A percentile compares a stretch with the other conserved stretches of the same genome.
Evolutionary conservation across 2,329 filamentous ascomycete genomes (phyloP).

Genomic region (Penicillium sp.): DNA sequence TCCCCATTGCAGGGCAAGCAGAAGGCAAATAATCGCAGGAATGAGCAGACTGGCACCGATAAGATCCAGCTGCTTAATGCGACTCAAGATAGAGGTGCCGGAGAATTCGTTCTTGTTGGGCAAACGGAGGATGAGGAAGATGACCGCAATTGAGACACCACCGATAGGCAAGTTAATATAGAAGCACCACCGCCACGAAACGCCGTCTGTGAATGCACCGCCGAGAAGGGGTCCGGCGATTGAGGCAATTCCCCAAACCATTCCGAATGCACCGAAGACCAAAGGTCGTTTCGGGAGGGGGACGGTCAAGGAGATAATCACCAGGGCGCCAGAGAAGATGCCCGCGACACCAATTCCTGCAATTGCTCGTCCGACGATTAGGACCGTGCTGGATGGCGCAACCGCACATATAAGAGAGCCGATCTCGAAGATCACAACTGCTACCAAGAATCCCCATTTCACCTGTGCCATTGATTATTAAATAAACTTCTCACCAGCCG

Average conservation of each 20-base stretch:
- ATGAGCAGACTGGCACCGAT: conserved; percentile 42
- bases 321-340: conserved; percentile 36
- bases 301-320: conserved; percentile 43
- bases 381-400: conserved; percentile 36
- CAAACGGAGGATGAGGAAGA: conserved; percentile 55
- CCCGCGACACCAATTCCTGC: conserved; percentile 42
- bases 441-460: conserved; percentile 38
- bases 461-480: conserved; percentile 13
- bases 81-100: conserved; percentile 3
- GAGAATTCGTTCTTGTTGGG: conserved; percentile 25
- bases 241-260: conserved; percentile 61
- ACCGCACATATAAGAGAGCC: conserved; percentile 38
- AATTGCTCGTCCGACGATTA: conserved; percentile 44
- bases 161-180: conserved; percentile 52
- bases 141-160: conserved; percentile 47
- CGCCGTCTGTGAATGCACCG: conserved; percentile 48
- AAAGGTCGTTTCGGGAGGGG: conserved; percentile 59
- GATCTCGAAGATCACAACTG: conserved; percentile 34
- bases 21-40: conserved; percentile 29
- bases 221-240: conserved; percentile 49
- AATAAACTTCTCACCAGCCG: neutral
- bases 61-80: conserved; percentile 45
- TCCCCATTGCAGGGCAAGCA: conserved; percentile 33
- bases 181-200: conserved; percentile 47
- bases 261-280: conserved; percentile 52